Percentiles rank a stretch among this genome's conserved stretches.
Conservation (phyloP, 805 yeast species). For the Saccharomycopsis sp. region DNA sequence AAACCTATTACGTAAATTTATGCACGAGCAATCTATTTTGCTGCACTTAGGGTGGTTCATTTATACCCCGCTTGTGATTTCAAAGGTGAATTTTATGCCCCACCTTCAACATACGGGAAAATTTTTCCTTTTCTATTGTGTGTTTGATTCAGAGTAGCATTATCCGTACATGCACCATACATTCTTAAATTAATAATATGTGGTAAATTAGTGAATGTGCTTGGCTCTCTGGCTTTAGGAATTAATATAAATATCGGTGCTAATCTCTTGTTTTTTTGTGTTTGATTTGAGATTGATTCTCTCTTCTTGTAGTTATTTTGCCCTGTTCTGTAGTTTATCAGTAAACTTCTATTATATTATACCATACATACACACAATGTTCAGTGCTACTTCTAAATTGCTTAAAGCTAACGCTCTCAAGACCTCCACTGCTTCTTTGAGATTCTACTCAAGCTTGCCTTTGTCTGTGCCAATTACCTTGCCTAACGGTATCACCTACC, state of each 20-base stretch:
- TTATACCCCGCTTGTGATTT: constrained; percentile 2
- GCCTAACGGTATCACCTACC: constrained; percentile 51
- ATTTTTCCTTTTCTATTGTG: not conserved
- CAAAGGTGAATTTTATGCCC: constrained; percentile 1
- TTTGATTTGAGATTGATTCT: not conserved
- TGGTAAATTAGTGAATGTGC: not conserved
- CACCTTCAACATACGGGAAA: constrained; percentile 1
- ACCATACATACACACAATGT: not conserved
- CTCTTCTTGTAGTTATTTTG: not conserved
- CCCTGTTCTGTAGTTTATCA: not conserved
- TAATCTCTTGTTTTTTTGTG: not conserved
- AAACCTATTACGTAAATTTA: not conserved
- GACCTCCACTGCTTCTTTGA: constrained; percentile 4
- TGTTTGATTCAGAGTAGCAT: not conserved
- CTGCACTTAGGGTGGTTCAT: not conserved
- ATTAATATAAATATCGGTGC: not conserved
- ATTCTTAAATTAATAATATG: not conserved
- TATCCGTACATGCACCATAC: not conserved
- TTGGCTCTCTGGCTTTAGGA: not conserved
- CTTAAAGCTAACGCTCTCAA: not conserved
- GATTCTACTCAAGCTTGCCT: constrained; percentile 32
- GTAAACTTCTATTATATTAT: not conserved
- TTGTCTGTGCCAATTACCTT: constrained; percentile 41
- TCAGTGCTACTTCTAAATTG: not conserved
- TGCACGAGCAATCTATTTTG: not conserved